Base-by-base conservation (phyloP, 352 stramenopile genomes). In the Globisporangium camurandrum region DNA sequence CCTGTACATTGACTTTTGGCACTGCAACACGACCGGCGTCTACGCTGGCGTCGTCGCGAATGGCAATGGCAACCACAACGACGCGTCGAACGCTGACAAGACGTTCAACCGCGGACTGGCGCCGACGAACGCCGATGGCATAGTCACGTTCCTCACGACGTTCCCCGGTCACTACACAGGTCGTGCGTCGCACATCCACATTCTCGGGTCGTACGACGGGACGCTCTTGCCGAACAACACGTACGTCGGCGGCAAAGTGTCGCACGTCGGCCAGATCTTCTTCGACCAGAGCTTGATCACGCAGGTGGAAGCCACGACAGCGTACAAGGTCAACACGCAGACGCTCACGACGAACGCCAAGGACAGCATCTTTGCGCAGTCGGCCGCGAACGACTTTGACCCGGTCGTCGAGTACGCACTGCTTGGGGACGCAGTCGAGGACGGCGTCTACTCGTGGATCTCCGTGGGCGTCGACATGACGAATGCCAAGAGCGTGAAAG, bases 381-480 rank as follows among this genome's bases (percentile, higher is more conserved):
- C 43, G 4, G 52, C 52, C 6, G 52, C 36, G n/a, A 28, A 43
- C 12, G 26, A 33, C 10, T 53, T 53, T 17, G 52, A 59, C 24
- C 44, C 52, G 2, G 26, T 56, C 17, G 27, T 56, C n/a, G 26
- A 56, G 19, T 56, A 56, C 49, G 33, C 33, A 12, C 30, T 53
- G 14, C 53, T 65, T 17, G 57, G 57, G 10, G 48, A 65, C 38
- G 37, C 39, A 7, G 53, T 61, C 12, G 28, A 42, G 0, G 58
- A 65, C 26, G 53, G 58, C 20, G 37, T 61, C 31, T 65, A 54
- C 37, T 31, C 53, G 17, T 66, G 58, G 58, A 62, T 66, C 48
- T 66, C 58, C 1, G 31, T 66, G 19, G 54, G 58, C 27, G 31
- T 65, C 28, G 50, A 62, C 48, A 53, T 30, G 36, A 51, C 47